A percentile compares a stretch with the other conserved stretches of the same genome.
phyloP scores from a whole-genome alignment of 176 grass and related monocot genomes.

The Oryza punctata region DNA sequence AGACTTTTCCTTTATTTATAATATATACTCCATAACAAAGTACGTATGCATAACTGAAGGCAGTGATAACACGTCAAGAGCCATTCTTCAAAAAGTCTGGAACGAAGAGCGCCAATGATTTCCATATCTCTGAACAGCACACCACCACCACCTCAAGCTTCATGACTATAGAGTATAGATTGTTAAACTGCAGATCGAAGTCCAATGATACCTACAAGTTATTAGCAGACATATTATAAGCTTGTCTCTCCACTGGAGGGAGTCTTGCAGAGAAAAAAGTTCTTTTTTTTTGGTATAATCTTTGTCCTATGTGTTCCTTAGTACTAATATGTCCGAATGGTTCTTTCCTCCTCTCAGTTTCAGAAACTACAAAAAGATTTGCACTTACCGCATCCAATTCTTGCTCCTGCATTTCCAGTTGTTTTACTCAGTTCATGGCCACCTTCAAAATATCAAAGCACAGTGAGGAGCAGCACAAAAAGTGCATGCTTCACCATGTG shows the following conservation, averaged over 20 bases:
- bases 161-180: not conserved
- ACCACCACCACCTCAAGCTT: not conserved
- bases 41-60: slow-evolving; percentile 29
- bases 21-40: not conserved
- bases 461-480: slow-evolving; percentile 16
- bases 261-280: not conserved
- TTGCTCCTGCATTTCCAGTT: slow-evolving; percentile 75
- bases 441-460: slow-evolving; percentile 47
- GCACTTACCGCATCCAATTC: slow-evolving; percentile 64
- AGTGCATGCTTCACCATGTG: not conserved
- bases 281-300: not conserved
- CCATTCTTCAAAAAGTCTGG: slow-evolving; percentile 2
- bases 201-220: slow-evolving; percentile 61
- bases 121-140: not conserved
- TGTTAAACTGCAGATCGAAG: slow-evolving; percentile 55
- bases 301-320: not conserved
- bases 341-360: slow-evolving; percentile 5
- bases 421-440: slow-evolving; percentile 69
- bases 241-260: not conserved
- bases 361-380: not conserved
- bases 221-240: not conserved
- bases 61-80: not conserved
- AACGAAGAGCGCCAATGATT: slow-evolving; percentile 1
- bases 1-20: slow-evolving; percentile 4
- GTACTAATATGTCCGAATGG: not conserved